Evolutionary conservation across 176 grass and related monocot genomes (phyloP).

Genomic region (Triticum aestivum): IWGSC_CS_RefSeq_v2.1 NC_057796.1:457346253-457346752

Average conservation of each 20-base stretch:
- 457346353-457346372: background rate
- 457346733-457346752: too few species aligned
- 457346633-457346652: too few species aligned
- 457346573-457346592: background rate
- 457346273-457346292: background rate
- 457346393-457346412: background rate
- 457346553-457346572: background rate
- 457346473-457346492: background rate
- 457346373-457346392: background rate
- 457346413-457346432: background rate
- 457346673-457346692: too few species aligned
- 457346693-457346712: too few species aligned
- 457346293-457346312: too few species aligned
- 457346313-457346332: too few species aligned
- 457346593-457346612: too few species aligned
- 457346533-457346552: conserved; percentile 12
- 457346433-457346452: background rate
- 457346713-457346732: too few species aligned
- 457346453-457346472: background rate
- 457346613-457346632: too few species aligned
- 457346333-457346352: too few species aligned
- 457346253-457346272: background rate
- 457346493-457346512: background rate
- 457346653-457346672: too few species aligned
- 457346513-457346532: conserved; percentile 16